A percentile compares a stretch with the other conserved stretches of the same genome.
Conservation (phyloP, 1,284 basidiomycete species). For the Coniophora puteana region DNA sequence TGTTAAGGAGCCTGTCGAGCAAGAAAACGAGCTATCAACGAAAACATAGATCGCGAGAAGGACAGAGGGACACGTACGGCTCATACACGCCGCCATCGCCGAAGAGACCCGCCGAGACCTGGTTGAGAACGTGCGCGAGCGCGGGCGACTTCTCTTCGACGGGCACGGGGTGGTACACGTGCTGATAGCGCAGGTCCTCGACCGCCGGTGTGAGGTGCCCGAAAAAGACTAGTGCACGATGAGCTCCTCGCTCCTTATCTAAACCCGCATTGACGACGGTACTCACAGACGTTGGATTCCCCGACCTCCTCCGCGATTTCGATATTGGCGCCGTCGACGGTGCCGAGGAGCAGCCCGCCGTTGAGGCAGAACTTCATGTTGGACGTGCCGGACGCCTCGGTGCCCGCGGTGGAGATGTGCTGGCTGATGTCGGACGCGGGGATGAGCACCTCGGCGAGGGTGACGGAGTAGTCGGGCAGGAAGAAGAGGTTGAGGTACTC, state of each 20-base stretch:
- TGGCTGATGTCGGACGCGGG: slow-evolving; percentile 90
- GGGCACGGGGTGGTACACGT: slow-evolving; percentile 76
- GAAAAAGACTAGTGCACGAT: slow-evolving; percentile 62
- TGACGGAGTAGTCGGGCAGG: slow-evolving; percentile 87
- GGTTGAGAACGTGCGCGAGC: slow-evolving; percentile 69
- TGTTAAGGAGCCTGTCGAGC: slow-evolving; percentile 57
- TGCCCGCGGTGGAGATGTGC: slow-evolving; percentile 93
- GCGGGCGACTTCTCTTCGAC: slow-evolving; percentile 80
- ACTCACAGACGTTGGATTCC: slow-evolving; percentile 68
- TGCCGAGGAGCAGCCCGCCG: slow-evolving; percentile 81
- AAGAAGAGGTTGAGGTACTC: slow-evolving; percentile 82
- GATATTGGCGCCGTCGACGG: slow-evolving; percentile 90
- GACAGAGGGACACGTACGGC: slow-evolving; percentile 48
- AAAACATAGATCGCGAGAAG: background rate
- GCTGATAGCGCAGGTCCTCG: slow-evolving; percentile 80
- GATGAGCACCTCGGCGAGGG: slow-evolving; percentile 86
- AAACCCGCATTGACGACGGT: background rate
- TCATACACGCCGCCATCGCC: slow-evolving; percentile 77
- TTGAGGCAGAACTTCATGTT: slow-evolving; percentile 95
- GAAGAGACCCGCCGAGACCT: slow-evolving; percentile 70
- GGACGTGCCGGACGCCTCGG: slow-evolving; percentile 83
- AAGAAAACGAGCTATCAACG: slow-evolving; percentile 15
- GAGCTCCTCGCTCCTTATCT: background rate
- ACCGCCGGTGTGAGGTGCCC: slow-evolving; percentile 79
- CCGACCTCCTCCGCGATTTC: slow-evolving; percentile 92